phyloP scores from a whole-genome alignment of 1,284 basidiomycete species.

The Tilletia walkeri region DNA sequence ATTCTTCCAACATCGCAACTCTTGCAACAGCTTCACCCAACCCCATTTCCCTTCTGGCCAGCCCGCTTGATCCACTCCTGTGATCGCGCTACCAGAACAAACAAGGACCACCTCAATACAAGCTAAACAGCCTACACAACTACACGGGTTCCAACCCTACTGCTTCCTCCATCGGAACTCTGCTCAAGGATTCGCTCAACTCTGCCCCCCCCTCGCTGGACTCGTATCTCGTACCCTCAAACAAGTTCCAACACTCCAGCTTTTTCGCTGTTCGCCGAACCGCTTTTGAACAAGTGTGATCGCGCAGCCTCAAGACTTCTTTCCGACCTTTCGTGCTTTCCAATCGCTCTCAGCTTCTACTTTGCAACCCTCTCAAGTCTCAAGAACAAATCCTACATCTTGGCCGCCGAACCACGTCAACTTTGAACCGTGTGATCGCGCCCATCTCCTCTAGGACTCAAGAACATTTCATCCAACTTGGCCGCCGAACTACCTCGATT shows the following conservation, averaged over 20 bases:
- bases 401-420: conserved; percentile 9
- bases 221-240: too few species aligned
- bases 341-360: not conserved
- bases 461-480: not conserved
- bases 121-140: not conserved
- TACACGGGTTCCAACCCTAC: not conserved
- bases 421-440: not conserved
- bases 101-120: not conserved
- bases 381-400: not conserved
- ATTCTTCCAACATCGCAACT: not conserved
- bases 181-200: too few species aligned
- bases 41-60: not conserved
- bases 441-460: not conserved
- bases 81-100: conserved; percentile 4
- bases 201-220: not conserved
- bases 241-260: too few species aligned
- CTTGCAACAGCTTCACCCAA: not conserved
- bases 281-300: conserved; percentile 3
- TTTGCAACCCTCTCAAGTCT: conserved; percentile 1
- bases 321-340: not conserved
- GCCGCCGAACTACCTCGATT: not conserved
- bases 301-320: not conserved
- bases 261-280: conserved; percentile 6
- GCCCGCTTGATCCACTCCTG: conserved; percentile 8
- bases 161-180: not conserved